Conservation (phyloP, 1,139 yeast genomes). For the Scheffersomyces titani region DNA sequence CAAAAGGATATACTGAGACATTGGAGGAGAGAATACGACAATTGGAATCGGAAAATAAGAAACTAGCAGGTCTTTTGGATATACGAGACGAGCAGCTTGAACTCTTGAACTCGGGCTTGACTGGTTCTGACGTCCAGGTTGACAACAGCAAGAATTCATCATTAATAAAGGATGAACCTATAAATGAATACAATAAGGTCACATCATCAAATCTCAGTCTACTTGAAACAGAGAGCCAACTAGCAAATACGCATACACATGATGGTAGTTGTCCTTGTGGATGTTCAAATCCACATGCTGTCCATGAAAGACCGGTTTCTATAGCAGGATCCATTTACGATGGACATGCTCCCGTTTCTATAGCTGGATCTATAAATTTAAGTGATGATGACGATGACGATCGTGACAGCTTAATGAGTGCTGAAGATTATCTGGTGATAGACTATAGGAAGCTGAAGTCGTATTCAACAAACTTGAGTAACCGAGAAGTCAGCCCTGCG, state of each 20-base stretch:
- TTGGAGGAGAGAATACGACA: conserved; percentile 48
- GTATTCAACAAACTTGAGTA: conserved; percentile 12
- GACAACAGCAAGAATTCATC: not conserved
- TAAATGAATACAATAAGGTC: conserved; percentile 3
- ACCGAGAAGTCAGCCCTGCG: conserved; percentile 62
- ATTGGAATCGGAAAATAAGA: conserved; percentile 44
- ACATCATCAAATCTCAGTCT: conserved; percentile 10
- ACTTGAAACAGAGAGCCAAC: conserved; percentile 6
- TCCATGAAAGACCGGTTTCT: conserved; percentile 65
- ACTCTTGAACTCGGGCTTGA: conserved; percentile 16
- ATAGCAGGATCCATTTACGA: conserved; percentile 58
- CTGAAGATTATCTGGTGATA: conserved; percentile 25
- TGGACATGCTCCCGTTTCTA: conserved; percentile 25
- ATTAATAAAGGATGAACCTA: not conserved
- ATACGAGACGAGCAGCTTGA: conserved; percentile 62
- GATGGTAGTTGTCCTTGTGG: conserved; percentile 59
- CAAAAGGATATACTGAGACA: conserved; percentile 39
- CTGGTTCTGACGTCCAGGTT: conserved; percentile 1
- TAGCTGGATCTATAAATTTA: conserved; percentile 40
- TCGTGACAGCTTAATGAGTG: conserved; percentile 30
- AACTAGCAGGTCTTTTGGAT: conserved; percentile 50
- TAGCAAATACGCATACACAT: conserved; percentile 23
- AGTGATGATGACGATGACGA: conserved; percentile 50
- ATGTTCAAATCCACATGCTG: conserved; percentile 55
- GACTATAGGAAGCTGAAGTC: not conserved